phyloP scores from a whole-genome alignment of 352 stramenopile genomes.

The Globisporangium heterothallicum region DNA sequence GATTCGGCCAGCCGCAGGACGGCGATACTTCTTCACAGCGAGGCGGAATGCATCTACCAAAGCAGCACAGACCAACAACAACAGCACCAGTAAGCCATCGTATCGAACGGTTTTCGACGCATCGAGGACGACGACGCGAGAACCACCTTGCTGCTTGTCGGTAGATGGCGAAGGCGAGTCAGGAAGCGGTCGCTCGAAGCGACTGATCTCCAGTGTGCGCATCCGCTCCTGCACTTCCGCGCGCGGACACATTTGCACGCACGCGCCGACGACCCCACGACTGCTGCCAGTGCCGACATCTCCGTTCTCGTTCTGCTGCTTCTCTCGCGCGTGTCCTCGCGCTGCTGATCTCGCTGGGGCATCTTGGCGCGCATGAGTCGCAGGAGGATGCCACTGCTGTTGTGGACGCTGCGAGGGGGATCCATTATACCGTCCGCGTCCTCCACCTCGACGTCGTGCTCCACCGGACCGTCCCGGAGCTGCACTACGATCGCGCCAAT shows the following conservation, averaged over 20 bases:
- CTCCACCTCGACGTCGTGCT: too few species aligned
- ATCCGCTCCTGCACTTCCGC: constrained; percentile 26
- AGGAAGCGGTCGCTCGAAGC: constrained; percentile 26
- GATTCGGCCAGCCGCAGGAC: constrained; percentile 35
- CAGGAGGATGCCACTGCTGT: too few species aligned
- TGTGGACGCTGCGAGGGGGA: too few species aligned
- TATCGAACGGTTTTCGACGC: too few species aligned
- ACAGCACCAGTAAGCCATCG: neutral
- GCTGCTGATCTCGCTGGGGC: neutral
- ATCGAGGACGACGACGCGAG: too few species aligned
- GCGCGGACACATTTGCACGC: constrained; percentile 24
- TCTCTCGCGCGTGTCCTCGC: neutral
- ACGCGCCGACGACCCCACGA: constrained; percentile 15
- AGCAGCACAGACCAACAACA: neutral
- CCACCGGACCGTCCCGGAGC: too few species aligned
- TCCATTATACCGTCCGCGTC: neutral
- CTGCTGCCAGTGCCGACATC: neutral
- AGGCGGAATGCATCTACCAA: constrained; percentile 12
- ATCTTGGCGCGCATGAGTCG: too few species aligned
- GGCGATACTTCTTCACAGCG: constrained; percentile 52
- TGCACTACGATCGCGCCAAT: constrained; percentile 3
- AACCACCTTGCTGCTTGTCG: neutral
- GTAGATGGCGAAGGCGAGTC: neutral
- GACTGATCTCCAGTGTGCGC: constrained; percentile 36
- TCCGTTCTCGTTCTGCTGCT: neutral